Evolutionary conservation across 2,329 filamentous ascomycete species (phyloP).

Genomic region (Leptographium wingfieldii): DNA sequence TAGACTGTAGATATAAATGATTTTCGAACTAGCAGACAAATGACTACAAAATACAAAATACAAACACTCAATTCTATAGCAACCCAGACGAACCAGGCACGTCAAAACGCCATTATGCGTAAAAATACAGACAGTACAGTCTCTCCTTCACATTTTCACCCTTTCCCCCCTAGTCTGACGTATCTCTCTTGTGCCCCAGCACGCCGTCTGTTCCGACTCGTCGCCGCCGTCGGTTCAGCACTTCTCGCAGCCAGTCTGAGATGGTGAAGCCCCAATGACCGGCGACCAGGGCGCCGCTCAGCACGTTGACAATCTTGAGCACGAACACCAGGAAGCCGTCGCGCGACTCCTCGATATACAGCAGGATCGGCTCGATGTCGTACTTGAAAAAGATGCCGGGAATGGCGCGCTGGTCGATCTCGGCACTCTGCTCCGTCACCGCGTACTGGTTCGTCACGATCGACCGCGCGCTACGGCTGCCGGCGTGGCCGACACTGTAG

Average conservation of each 20-base stretch:
- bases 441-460: slow-evolving; percentile 97
- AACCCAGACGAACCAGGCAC: background rate
- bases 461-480: slow-evolving; percentile 32
- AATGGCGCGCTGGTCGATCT: slow-evolving; percentile 55
- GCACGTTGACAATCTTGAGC: slow-evolving; percentile 78
- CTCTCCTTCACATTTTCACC: background rate
- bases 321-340: slow-evolving; percentile 62
- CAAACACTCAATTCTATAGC: background rate
- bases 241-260: slow-evolving; percentile 56
- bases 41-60: background rate
- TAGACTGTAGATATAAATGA: background rate
- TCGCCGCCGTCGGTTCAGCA: slow-evolving; percentile 36
- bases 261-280: slow-evolving; percentile 89
- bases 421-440: slow-evolving; percentile 74
- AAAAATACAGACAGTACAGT: background rate
- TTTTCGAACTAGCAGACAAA: background rate
- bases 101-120: background rate
- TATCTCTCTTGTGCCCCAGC: slow-evolving; percentile 32
- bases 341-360: slow-evolving; percentile 74
- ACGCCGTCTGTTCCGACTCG: slow-evolving; percentile 32
- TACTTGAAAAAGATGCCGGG: slow-evolving; percentile 98
- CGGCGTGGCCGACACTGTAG: slow-evolving; percentile 53
- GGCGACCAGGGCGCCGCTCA: slow-evolving; percentile 82
- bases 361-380: slow-evolving; percentile 89
- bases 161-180: slow-evolving; percentile 4